Base-by-base conservation (phyloP, 1,284 basidiomycete species). In the Gomphus bonarii region DNA sequence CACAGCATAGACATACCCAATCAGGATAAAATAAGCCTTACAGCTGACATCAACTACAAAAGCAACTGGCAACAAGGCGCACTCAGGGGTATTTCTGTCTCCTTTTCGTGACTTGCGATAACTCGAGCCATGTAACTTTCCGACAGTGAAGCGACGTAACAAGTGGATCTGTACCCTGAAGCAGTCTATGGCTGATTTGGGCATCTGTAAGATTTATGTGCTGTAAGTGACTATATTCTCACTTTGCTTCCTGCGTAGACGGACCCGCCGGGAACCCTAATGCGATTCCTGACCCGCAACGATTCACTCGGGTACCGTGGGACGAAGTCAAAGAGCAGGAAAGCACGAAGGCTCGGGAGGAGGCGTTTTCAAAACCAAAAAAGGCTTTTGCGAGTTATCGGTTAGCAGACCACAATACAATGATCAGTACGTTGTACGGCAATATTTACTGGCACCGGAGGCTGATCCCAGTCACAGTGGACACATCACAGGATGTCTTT, bases 111-210 rank as follows among this genome's bases (percentile, higher is more conserved):
- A 35, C 33, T 35, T 35, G 33, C 9, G 33, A 35, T 35, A 44
- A 12, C 33, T 50, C 57, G 25, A 40, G 14, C 36, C 44, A 53
- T 46, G 11, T 54, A 43, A 31, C 10, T 47, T 30, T 59, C 36
- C 59, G 58, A 16, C 61, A 85, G 82, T 78, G 4, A 79, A 87
- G 72, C 81, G 92, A 58, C 79, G 91, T 54, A 95, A 95, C 75
- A 91, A 91, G 71, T 95, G 91, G 91, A 79, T 94, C 42, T 94
- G 90, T 68, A 86, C 88, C 25, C 75, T 97, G 60, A 95, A 94
- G 71, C 69, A 78, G 43, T 76, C 82, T 35, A 72, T 95, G 59
- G 75, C 76, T 36, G 84, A 90, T 58, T 72, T 85, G 55, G 75
- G 81, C 63, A 85, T 95, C 60, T 92, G 75, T 65, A 91, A 91